Evolutionary conservation across 2,329 filamentous ascomycete species (phyloP).

Genomic region (Paecilomyces fulvus): DNA sequence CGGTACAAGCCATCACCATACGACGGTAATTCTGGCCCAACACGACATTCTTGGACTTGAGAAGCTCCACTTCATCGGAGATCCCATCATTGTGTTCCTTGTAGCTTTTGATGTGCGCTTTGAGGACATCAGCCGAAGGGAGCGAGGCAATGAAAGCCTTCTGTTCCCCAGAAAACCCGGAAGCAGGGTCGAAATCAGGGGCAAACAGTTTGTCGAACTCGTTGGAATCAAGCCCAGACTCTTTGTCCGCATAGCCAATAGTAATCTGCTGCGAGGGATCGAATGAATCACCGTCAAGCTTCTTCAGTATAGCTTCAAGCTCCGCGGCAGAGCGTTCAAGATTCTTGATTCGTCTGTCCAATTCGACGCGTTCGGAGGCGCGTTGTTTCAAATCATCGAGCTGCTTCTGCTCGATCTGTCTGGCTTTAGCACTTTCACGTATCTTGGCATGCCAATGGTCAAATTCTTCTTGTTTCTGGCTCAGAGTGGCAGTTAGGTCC

Average conservation of each 20-base stretch:
- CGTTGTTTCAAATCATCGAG: constrained; percentile 63
- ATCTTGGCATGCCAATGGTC: constrained; percentile 75
- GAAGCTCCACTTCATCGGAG: constrained; percentile 56
- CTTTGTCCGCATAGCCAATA: constrained; percentile 42
- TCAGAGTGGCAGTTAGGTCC: constrained; percentile 72
- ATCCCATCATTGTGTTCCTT: constrained; percentile 59
- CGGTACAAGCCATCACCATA: constrained; percentile 80
- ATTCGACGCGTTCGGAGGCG: constrained; percentile 55
- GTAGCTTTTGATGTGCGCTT: constrained; percentile 62
- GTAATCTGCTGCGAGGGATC: constrained; percentile 37
- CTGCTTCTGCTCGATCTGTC: constrained; percentile 66
- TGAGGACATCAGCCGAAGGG: constrained; percentile 54
- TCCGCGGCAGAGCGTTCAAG: constrained; percentile 65
- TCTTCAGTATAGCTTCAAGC: constrained; percentile 50
- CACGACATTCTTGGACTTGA: constrained; percentile 73
- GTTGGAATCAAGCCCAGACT: constrained; percentile 26
- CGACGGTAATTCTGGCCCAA: constrained; percentile 80
- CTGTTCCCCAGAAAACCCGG: constrained; percentile 33
- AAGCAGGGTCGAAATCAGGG: constrained; percentile 32
- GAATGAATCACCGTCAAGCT: constrained; percentile 38
- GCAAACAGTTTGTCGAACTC: constrained; percentile 30
- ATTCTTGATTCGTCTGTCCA: constrained; percentile 65
- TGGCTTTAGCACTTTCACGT: constrained; percentile 67
- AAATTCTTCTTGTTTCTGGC: constrained; percentile 72
- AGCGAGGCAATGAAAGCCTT: constrained; percentile 41